Percentiles rank a stretch among this genome's conserved stretches.
These are phyloP conservation scores for Acacia crassicarpa DNA, from an alignment of 306 rosid genomes.

Conservation along the genomic window DNA sequence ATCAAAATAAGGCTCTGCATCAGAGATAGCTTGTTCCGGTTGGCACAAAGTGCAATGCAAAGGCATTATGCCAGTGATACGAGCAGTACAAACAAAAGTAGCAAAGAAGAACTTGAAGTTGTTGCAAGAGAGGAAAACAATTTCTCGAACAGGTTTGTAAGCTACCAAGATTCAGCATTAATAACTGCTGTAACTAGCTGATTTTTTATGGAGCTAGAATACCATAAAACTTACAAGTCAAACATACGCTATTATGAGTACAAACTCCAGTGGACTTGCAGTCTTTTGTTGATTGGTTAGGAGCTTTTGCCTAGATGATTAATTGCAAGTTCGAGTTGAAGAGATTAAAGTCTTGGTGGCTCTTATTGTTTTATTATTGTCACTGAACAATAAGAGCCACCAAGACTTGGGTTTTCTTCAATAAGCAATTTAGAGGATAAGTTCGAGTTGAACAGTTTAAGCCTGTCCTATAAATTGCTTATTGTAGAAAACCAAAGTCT, in stretches of 20 bases:
- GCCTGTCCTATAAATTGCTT: neutral
- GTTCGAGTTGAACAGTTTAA: neutral
- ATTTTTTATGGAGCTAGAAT: neutral
- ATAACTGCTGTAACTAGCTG: neutral
- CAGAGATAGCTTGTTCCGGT: constrained; percentile 87
- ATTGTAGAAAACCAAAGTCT: neutral
- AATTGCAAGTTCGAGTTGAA: neutral
- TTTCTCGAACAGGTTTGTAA: constrained; percentile 55
- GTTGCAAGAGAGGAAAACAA: constrained; percentile 53
- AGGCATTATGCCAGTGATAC: constrained; percentile 69
- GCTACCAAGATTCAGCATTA: neutral
- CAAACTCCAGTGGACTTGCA: neutral
- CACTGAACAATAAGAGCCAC: no score
- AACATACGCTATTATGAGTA: constrained; percentile 19
- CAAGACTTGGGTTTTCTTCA: neutral
- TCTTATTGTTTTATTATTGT: no score
- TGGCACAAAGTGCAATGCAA: constrained; percentile 80
- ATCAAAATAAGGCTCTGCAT: constrained; percentile 68
- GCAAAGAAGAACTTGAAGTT: constrained; percentile 56
- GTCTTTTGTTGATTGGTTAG: neutral
- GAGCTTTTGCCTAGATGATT: neutral
- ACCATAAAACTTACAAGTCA: neutral
- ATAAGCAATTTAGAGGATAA: neutral
- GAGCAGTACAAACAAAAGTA: constrained; percentile 57
- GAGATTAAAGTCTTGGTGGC: neutral